Conservation (phyloP, 2,329 filamentous ascomycete species). For the Fusarium nematophilum region DNA sequence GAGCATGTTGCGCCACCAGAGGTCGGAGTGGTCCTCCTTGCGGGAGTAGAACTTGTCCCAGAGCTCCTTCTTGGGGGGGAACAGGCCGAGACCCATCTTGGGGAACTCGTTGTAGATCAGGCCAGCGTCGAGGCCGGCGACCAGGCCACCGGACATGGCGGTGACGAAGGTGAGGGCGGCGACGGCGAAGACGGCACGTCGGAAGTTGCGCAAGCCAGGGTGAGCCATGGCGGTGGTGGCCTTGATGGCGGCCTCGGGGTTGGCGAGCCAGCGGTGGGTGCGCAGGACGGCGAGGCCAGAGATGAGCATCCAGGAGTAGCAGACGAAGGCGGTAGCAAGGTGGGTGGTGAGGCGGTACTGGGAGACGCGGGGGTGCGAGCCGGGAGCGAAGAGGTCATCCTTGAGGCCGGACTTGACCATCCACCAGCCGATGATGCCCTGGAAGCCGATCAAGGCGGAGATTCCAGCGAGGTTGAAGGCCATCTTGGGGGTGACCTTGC, state of each 20-base stretch:
- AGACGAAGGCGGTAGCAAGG: constrained; percentile 88
- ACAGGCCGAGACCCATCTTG: constrained; percentile 86
- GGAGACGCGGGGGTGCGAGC: constrained; percentile 89
- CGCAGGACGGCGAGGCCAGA: constrained; percentile 88
- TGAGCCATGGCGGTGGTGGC: constrained; percentile 71
- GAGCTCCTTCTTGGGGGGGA: constrained; percentile 85
- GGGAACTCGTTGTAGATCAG: constrained; percentile 99
- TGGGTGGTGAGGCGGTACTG: constrained; percentile 95
- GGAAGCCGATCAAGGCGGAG: constrained; percentile 89
- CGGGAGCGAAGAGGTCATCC: constrained; percentile 93
- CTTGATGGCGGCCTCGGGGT: constrained; percentile 71
- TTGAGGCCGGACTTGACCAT: constrained; percentile 98
- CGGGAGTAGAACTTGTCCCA: constrained; percentile 89
- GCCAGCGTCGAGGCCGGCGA: constrained; percentile 94
- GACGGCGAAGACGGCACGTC: constrained; percentile 76
- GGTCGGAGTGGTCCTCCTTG: constrained; percentile 79
- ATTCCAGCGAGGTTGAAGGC: constrained; percentile 83
- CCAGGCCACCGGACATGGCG: constrained; percentile 91
- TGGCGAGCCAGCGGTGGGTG: constrained; percentile 75
- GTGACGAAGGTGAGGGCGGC: constrained; percentile 85
- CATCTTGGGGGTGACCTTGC: constrained; percentile 82
- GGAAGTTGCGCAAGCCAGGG: constrained; percentile 78
- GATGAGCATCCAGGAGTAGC: constrained; percentile 94
- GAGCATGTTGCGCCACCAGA: constrained; percentile 97
- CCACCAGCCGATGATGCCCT: constrained; percentile 98